Evolutionary conservation across 1,284 basidiomycete genomes (phyloP).

Genomic region (Leccinum fuscescens): DNA sequence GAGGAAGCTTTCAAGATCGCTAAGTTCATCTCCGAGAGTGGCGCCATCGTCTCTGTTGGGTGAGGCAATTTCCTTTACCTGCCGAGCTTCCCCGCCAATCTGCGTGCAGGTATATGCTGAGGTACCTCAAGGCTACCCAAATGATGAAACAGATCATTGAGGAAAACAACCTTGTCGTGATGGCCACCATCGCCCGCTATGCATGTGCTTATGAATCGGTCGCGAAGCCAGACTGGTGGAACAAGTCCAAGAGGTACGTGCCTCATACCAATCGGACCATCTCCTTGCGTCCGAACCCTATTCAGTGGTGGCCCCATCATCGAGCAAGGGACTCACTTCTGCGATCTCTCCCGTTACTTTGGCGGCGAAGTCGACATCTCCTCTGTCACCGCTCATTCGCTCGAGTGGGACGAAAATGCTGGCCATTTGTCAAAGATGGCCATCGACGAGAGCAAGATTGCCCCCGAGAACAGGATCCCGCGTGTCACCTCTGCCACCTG

Average conservation of each 20-base stretch:
- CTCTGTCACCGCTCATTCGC: slow-evolving; percentile 81
- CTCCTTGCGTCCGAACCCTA: slow-evolving; percentile 1
- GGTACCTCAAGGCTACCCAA: slow-evolving; percentile 93
- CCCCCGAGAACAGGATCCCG: slow-evolving; percentile 77
- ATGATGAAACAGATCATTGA: slow-evolving; percentile 97
- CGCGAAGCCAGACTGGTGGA: slow-evolving; percentile 96
- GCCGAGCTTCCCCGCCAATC: slow-evolving; percentile 7
- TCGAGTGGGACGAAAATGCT: slow-evolving; percentile 90
- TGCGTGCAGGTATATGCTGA: slow-evolving; percentile 74
- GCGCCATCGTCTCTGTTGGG: slow-evolving; percentile 89
- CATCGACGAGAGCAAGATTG: slow-evolving; percentile 78
- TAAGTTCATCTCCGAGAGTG: slow-evolving; percentile 63
- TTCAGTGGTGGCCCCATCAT: slow-evolving; percentile 84
- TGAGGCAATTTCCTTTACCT: slow-evolving; percentile 33
- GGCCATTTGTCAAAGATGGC: slow-evolving; percentile 81
- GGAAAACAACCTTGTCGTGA: slow-evolving; percentile 94
- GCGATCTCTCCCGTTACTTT: slow-evolving; percentile 93
- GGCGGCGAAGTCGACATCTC: slow-evolving; percentile 93
- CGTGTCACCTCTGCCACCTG: slow-evolving; percentile 79
- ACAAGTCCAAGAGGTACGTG: slow-evolving; percentile 86
- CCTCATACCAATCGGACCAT: neutral
- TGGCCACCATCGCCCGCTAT: slow-evolving; percentile 95
- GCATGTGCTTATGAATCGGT: slow-evolving; percentile 91
- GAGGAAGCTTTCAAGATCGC: slow-evolving; percentile 66
- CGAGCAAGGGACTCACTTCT: slow-evolving; percentile 95